These are phyloP conservation scores for Penicillium sp. DNA, from an alignment of 2,329 filamentous ascomycete species.

Conservation along the genomic window DNA sequence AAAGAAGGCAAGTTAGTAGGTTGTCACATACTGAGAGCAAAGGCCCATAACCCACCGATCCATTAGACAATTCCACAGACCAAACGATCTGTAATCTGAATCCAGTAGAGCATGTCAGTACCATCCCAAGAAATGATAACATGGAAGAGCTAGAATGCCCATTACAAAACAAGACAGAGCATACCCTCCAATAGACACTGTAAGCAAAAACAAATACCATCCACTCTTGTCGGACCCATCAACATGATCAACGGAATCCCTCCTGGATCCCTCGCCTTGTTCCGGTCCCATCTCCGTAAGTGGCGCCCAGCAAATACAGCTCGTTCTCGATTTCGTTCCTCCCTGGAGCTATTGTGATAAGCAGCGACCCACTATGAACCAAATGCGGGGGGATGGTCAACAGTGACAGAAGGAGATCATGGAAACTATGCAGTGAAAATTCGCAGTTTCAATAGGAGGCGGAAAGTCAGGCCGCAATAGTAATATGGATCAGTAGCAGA, in stretches of 20 bases:
- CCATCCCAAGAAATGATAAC: neutral
- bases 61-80: conserved; percentile 91
- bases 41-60: conserved; percentile 54
- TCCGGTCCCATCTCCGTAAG: conserved; percentile 24
- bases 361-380: conserved; percentile 2
- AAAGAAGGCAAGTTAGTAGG: neutral
- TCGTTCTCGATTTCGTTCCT: neutral
- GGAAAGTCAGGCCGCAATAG: neutral
- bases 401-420: neutral
- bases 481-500: neutral
- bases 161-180: conserved; percentile 16
- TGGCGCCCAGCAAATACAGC: conserved; percentile 26
- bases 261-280: conserved; percentile 2
- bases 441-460: no score
- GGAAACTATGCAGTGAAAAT: neutral
- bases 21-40: neutral
- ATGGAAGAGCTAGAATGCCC: neutral
- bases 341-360: conserved; percentile 7
- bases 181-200: conserved; percentile 72
- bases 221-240: conserved; percentile 65
- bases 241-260: conserved; percentile 35
- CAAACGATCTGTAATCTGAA: conserved; percentile 79
- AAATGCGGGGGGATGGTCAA: neutral
- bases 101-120: conserved; percentile 8
- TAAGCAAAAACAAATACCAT: conserved; percentile 81